Percentiles rank a stretch among this genome's conserved stretches.
These are phyloP conservation scores for Zizania latifolia DNA, from an alignment of 176 grass and related monocot genomes.

Conservation along the genomic window DNA sequence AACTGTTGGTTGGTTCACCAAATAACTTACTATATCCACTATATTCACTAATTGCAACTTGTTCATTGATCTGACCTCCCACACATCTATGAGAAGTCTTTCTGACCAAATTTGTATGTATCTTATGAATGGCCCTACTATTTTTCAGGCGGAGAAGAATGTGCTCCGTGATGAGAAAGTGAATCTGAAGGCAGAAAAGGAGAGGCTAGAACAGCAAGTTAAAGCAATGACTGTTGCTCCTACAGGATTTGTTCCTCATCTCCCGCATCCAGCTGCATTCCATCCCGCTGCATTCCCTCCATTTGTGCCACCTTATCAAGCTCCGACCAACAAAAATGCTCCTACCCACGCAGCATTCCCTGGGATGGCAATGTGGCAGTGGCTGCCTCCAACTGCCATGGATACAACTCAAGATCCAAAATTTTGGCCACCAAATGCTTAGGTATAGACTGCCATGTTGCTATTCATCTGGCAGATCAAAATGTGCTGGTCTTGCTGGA, in stretches of 20 bases:
- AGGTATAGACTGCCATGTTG: neutral
- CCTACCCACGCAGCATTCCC: conserved; percentile 36
- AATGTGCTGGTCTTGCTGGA: conserved; percentile 11
- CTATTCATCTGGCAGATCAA: conserved; percentile 16
- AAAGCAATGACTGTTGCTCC: conserved; percentile 54
- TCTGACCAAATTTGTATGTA: neutral
- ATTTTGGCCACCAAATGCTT: conserved; percentile 90
- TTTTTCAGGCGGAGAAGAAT: conserved; percentile 67
- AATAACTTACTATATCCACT: neutral
- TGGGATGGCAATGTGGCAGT: conserved; percentile 78
- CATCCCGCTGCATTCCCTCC: no score
- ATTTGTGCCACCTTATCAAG: conserved; percentile 37
- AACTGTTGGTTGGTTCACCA: neutral
- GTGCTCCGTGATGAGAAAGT: conserved; percentile 73
- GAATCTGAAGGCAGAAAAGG: conserved; percentile 68
- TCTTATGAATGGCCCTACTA: neutral
- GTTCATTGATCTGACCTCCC: neutral
- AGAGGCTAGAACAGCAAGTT: conserved; percentile 62
- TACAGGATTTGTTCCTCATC: conserved; percentile 55
- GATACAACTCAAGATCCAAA: conserved; percentile 83
- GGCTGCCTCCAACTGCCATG: conserved; percentile 53
- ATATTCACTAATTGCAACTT: neutral
- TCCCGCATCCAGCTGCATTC: conserved; percentile 56
- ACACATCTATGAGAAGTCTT: neutral
- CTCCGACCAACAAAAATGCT: conserved; percentile 38